phyloP scores from a whole-genome alignment of 1,139 yeast genomes.

The Eremothecium cymbalariae region DNA sequence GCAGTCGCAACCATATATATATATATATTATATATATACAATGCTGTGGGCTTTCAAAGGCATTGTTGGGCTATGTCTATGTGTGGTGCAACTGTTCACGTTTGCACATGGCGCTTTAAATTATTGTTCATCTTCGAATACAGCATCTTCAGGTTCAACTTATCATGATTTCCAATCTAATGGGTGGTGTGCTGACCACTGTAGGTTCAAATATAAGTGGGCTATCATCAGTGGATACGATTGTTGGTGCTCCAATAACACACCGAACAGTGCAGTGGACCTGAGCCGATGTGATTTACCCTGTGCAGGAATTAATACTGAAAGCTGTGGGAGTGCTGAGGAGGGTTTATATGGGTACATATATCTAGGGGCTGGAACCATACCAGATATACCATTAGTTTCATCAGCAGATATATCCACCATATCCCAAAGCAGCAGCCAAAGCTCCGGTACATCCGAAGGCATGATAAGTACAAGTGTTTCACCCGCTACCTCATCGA shows the following conservation, averaged over 20 bases:
- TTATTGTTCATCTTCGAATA: conserved; percentile 14
- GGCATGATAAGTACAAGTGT: background rate
- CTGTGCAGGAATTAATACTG: conserved; percentile 21
- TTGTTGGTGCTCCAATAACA: conserved; percentile 22
- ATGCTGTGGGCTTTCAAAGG: too few relatives aligned
- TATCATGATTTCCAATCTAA: conserved; percentile 16
- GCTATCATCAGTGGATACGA: conserved; percentile 19
- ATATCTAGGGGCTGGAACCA: conserved; percentile 12
- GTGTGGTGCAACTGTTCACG: too few relatives aligned
- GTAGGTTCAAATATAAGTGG: conserved; percentile 14
- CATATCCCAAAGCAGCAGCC: too few relatives aligned
- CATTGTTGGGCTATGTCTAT: too few relatives aligned
- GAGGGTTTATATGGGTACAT: conserved; percentile 18
- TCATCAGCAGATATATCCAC: too few relatives aligned
- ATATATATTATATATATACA: too few relatives aligned
- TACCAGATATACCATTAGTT: conserved; percentile 6
- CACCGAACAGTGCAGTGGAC: conserved; percentile 13
- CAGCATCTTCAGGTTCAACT: conserved; percentile 10
- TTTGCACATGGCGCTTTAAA: conserved; percentile 12
- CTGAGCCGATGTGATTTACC: conserved; percentile 13
- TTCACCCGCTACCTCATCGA: conserved; percentile 1
- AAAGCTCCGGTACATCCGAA: background rate
- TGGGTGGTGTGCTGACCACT: conserved; percentile 17
- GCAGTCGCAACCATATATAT: too few relatives aligned
- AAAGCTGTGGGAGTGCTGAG: conserved; percentile 17